phyloP scores from a whole-genome alignment of 768 basidiomycete species.

The Termitomyces sp. region DNA sequence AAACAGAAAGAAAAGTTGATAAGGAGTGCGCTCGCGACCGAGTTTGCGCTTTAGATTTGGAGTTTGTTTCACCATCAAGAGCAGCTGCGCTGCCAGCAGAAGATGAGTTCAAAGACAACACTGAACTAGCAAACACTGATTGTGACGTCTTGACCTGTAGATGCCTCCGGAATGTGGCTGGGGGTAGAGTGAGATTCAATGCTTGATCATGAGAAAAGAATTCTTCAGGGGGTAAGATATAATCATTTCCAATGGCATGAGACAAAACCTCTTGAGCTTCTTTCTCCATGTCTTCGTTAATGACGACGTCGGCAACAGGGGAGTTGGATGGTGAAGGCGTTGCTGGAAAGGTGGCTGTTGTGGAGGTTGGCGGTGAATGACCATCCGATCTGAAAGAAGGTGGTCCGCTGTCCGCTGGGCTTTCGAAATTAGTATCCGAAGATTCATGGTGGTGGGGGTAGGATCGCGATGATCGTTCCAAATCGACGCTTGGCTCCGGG shows the following conservation, averaged over 20 bases:
- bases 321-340: conserved; percentile 25
- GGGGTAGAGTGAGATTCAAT: not conserved
- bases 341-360: conserved; percentile 16
- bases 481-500: conserved; percentile 23
- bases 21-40: conserved; percentile 18
- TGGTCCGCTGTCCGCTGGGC: not conserved
- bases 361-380: conserved; percentile 13
- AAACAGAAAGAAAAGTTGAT: conserved; percentile 9
- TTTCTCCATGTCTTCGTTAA: conserved; percentile 18
- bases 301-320: conserved; percentile 16
- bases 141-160: conserved; percentile 5
- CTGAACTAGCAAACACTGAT: conserved; percentile 19
- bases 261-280: conserved; percentile 19
- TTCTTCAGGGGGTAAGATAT: conserved; percentile 4
- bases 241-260: conserved; percentile 12
- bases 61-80: not conserved
- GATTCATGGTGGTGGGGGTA: conserved; percentile 9
- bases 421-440: conserved; percentile 10
- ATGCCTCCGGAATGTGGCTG: conserved; percentile 1
- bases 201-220: not conserved
- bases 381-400: conserved; percentile 10
- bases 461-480: conserved; percentile 19
- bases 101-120: conserved; percentile 26
- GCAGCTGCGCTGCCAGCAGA: conserved; percentile 16
- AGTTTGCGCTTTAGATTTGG: not conserved